Conservation (phyloP, 495 filamentous ascomycete genomes). For the Neurospora sp. region DNA sequence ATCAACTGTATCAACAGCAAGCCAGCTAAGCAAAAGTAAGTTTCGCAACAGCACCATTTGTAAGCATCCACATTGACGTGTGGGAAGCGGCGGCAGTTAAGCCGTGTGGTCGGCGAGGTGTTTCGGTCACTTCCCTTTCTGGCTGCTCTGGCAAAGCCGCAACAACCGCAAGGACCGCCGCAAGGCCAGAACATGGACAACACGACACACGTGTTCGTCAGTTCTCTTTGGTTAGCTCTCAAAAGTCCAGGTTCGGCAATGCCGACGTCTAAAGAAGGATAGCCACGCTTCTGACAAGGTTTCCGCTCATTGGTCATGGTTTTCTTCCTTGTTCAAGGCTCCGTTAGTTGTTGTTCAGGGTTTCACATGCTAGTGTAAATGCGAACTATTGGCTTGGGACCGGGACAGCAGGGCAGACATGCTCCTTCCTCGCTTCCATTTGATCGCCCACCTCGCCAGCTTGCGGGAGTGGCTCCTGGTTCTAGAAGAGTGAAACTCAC, state of each 20-base stretch:
- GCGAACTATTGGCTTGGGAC: not conserved
- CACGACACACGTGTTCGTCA: not conserved
- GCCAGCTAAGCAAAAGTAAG: not conserved
- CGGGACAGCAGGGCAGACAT: not conserved
- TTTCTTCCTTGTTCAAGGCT: not conserved
- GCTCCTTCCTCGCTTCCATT: not conserved
- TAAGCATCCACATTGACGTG: not conserved
- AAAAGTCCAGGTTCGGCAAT: not conserved
- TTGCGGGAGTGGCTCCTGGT: not conserved
- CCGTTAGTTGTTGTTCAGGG: not conserved
- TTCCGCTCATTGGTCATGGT: not conserved
- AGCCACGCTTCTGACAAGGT: not conserved
- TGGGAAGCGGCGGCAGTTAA: not conserved
- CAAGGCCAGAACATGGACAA: not conserved
- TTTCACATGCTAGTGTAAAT: not conserved
- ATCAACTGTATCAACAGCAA: not conserved
- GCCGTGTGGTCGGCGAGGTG: not conserved
- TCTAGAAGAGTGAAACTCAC: not conserved
- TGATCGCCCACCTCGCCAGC: not conserved
- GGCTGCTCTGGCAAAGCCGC: too few relatives aligned
- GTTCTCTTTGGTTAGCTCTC: too few relatives aligned
- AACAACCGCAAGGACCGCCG: too few relatives aligned
- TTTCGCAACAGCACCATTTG: not conserved
- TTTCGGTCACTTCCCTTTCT: too few relatives aligned
- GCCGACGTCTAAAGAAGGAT: not conserved